Evolutionary conservation across 352 stramenopile species (phyloP).

Genomic region (Thraustochytrium sp.): DNA sequence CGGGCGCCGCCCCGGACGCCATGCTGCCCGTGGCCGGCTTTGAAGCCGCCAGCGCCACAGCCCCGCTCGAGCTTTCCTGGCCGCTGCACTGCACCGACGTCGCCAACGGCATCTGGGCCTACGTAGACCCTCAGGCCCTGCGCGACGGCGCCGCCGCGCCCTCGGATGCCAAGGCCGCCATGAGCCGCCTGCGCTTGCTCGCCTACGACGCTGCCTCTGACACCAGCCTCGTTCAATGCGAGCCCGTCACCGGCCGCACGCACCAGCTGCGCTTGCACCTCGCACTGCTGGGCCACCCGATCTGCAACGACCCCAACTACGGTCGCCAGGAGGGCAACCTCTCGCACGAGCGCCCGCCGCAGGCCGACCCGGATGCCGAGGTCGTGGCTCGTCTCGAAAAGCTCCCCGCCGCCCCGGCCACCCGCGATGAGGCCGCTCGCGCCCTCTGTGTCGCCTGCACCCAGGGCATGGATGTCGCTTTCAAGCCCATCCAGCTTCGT

Average conservation of each 20-base stretch:
- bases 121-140: neutral
- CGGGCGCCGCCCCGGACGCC: neutral
- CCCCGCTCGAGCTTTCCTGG: neutral
- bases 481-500: constrained; percentile 12
- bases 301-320: constrained; percentile 44
- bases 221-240: constrained; percentile 81
- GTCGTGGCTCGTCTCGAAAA: neutral
- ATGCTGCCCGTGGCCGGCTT: neutral
- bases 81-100: neutral
- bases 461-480: neutral
- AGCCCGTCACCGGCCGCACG: constrained; percentile 86
- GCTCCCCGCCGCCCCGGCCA: neutral
- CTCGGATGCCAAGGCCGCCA: constrained; percentile 65
- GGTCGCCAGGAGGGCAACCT: constrained; percentile 8
- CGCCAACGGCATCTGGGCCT: neutral
- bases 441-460: constrained; percentile 32
- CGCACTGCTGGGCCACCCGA: constrained; percentile 63
- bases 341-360: neutral
- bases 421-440: neutral
- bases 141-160: neutral
- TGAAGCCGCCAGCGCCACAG: neutral
- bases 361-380: neutral
- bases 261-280: constrained; percentile 96
- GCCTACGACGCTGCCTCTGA: constrained; percentile 52
- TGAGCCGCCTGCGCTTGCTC: constrained; percentile 66